A percentile compares a stretch with the other conserved stretches of the same genome.
Conservation (phyloP, 805 yeast genomes). For the Clavispora asparagi region DNA sequence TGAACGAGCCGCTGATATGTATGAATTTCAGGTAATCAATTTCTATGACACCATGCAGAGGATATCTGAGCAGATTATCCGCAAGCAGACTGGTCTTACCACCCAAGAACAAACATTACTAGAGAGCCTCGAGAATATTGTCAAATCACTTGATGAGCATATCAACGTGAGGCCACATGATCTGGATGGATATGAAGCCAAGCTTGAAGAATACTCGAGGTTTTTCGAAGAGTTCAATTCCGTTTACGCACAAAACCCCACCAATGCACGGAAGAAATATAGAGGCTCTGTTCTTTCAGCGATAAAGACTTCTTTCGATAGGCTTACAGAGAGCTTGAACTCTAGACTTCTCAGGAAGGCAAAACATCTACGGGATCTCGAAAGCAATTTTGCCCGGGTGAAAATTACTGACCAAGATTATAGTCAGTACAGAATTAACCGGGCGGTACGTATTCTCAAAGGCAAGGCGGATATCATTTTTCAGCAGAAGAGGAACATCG, state of each 20-base stretch:
- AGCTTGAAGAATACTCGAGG: not conserved
- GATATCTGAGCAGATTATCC: not conserved
- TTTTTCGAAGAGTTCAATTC: not conserved
- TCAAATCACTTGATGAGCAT: not conserved
- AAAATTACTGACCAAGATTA: not conserved
- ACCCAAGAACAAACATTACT: not conserved
- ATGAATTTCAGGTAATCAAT: not conserved
- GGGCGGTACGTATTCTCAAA: not conserved
- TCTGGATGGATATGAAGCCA: not conserved
- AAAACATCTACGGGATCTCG: not conserved
- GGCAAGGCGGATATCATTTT: not conserved
- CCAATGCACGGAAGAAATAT: not conserved
- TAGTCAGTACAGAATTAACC: not conserved
- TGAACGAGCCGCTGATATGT: not conserved
- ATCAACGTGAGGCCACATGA: not conserved
- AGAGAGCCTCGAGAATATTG: not conserved
- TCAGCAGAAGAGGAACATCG: not conserved
- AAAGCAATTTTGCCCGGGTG: not conserved
- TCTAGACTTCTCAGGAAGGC: not conserved
- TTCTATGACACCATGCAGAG: conserved; percentile 1
- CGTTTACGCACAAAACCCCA: not conserved
- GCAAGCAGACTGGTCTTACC: not conserved
- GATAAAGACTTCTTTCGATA: not conserved
- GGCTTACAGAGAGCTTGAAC: not conserved
- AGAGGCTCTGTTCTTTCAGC: not conserved